A percentile compares a stretch with the other conserved stretches of the same genome.
Evolutionary conservation across 176 grass and related monocot species (phyloP).

Genomic region (Aechmea fasciata): DNA sequence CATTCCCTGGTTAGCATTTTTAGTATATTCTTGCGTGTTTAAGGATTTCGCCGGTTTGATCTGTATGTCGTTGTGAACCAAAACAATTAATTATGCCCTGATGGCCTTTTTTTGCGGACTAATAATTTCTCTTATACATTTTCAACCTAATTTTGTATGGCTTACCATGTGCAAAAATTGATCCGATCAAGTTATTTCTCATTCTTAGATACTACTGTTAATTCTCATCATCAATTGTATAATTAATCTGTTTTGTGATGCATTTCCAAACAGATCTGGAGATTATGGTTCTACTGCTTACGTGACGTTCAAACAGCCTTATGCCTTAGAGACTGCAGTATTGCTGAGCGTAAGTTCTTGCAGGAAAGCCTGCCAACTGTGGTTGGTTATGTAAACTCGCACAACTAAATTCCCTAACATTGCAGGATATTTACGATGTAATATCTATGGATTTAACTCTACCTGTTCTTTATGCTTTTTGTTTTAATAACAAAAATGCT

Average conservation of each 20-base stretch:
- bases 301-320: slow-evolving; percentile 86
- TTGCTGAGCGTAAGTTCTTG: slow-evolving; percentile 67
- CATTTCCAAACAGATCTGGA: slow-evolving; percentile 47
- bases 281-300: slow-evolving; percentile 80
- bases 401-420: slow-evolving; percentile 2
- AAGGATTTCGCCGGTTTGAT: too few relatives aligned
- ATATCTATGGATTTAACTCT: too few relatives aligned
- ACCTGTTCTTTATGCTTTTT: too few relatives aligned
- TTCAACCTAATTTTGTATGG: too few relatives aligned
- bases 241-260: slow-evolving; percentile 20
- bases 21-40: too few relatives aligned
- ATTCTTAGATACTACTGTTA: background rate
- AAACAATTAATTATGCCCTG: too few relatives aligned
- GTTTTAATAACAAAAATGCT: too few relatives aligned
- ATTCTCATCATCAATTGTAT: background rate
- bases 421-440: background rate
- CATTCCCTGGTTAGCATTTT: too few relatives aligned
- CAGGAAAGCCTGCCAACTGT: background rate
- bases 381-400: background rate
- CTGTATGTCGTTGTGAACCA: too few relatives aligned
- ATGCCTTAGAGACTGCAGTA: slow-evolving; percentile 92
- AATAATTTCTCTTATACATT: too few relatives aligned
- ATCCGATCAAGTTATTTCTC: background rate
- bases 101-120: too few relatives aligned
- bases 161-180: too few relatives aligned